Evolutionary conservation across 495 filamentous ascomycete species (phyloP).

Genomic region (Alectoria sarmentosa): DNA sequence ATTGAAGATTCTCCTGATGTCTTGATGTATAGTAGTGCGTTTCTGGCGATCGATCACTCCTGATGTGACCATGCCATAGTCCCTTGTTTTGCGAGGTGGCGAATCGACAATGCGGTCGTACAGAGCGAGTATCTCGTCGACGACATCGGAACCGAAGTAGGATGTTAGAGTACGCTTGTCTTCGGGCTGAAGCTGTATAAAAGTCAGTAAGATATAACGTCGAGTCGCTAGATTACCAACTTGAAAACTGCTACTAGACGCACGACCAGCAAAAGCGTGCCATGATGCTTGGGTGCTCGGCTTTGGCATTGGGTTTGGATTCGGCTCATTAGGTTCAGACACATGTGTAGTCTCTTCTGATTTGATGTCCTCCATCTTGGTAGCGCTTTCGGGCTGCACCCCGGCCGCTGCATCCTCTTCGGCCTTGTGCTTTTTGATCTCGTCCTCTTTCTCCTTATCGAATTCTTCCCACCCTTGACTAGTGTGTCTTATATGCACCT

Average conservation of each 20-base stretch:
- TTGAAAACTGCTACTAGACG: constrained; percentile 9
- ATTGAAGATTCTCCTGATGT: constrained; percentile 60
- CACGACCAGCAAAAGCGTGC: constrained; percentile 15
- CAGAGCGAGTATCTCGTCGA: constrained; percentile 36
- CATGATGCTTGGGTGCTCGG: constrained; percentile 13
- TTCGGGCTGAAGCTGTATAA: constrained; percentile 38
- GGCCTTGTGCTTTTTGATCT: constrained; percentile 1
- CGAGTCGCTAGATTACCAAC: constrained; percentile 3
- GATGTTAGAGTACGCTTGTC: constrained; percentile 40
- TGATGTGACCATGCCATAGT: constrained; percentile 37
- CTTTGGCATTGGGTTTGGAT: constrained; percentile 7
- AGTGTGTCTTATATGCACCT: constrained; percentile 6
- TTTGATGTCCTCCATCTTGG: neutral
- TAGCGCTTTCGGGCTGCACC: neutral
- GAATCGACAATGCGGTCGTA: constrained; percentile 40
- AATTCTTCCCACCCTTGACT: constrained; percentile 12
- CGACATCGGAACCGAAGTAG: constrained; percentile 40
- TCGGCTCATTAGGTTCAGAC: neutral
- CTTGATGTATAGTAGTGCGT: constrained; percentile 58
- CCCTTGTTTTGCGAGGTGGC: constrained; percentile 36
- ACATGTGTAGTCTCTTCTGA: neutral
- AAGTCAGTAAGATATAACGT: neutral
- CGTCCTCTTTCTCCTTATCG: constrained; percentile 6
- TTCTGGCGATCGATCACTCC: constrained; percentile 49
- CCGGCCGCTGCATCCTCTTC: neutral